Evolutionary conservation across 2,329 filamentous ascomycete genomes (phyloP).

Genomic region (Tolypocladium tropicale): DNA sequence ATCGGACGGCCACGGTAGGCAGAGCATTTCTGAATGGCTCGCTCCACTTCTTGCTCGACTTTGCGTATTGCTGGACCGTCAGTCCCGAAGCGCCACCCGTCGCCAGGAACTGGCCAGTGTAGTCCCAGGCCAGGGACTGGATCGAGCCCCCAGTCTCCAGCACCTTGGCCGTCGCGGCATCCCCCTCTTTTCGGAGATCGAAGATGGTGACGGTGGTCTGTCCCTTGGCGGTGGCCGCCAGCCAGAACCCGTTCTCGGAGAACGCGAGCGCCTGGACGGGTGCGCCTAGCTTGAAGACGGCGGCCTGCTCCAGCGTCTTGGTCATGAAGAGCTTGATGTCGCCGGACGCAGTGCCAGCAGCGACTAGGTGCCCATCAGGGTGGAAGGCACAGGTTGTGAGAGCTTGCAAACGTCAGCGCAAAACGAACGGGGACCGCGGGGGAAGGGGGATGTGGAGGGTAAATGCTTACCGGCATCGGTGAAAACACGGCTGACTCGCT

Average conservation of each 20-base stretch:
- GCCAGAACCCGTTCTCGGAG: conserved; percentile 95
- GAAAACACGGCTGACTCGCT: conserved; percentile 67
- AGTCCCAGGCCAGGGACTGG: conserved; percentile 77
- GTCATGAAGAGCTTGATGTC: conserved; percentile 86
- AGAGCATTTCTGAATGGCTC: conserved; percentile 73
- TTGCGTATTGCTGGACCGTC: conserved; percentile 82
- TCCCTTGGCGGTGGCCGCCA: conserved; percentile 71
- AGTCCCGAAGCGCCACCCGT: conserved; percentile 71
- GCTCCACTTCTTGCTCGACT: conserved; percentile 79
- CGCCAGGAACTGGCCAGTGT: conserved; percentile 86
- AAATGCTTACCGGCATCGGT: conserved; percentile 63
- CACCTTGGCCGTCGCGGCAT: conserved; percentile 70
- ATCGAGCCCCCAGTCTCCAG: conserved; percentile 76
- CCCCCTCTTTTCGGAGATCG: conserved; percentile 85
- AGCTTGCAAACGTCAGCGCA: conserved; percentile 33
- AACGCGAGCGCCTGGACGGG: conserved; percentile 72
- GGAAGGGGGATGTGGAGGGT: too few species aligned
- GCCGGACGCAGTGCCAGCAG: conserved; percentile 68
- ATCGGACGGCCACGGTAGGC: conserved; percentile 61
- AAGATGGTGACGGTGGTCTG: conserved; percentile 77
- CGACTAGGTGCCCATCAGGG: conserved; percentile 90
- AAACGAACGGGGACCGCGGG: background rate
- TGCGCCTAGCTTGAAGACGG: conserved; percentile 58
- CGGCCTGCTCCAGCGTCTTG: conserved; percentile 66
- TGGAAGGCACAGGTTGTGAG: conserved; percentile 78